Evolutionary conservation across 805 yeast genomes (phyloP).

Genomic region (Schwanniomyces pseudopolymorphus): DNA sequence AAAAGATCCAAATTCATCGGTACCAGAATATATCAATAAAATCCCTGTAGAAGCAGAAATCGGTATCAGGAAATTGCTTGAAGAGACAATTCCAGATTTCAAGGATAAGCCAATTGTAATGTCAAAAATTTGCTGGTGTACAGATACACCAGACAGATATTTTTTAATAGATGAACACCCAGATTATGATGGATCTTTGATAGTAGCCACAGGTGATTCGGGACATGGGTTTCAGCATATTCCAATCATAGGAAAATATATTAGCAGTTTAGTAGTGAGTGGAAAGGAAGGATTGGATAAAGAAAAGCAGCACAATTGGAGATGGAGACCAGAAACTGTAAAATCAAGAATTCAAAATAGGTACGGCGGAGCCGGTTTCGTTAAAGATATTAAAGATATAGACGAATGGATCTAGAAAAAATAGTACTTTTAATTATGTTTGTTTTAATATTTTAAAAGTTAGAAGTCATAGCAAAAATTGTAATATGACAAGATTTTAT

Average conservation of each 20-base stretch:
- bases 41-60: conserved; percentile 30
- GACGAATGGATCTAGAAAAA: conserved; percentile 5
- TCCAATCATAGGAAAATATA: conserved; percentile 31
- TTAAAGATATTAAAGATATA: conserved; percentile 4
- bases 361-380: conserved; percentile 5
- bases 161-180: conserved; percentile 35
- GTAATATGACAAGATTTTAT: too few species aligned
- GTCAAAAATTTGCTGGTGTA: conserved; percentile 29
- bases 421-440: too few species aligned
- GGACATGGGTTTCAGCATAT: conserved; percentile 40
- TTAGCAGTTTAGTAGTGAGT: conserved; percentile 47
- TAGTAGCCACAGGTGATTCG: conserved; percentile 39
- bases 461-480: too few species aligned
- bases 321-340: conserved; percentile 8
- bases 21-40: conserved; percentile 26
- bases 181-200: conserved; percentile 20
- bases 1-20: conserved; percentile 36
- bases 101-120: conserved; percentile 21
- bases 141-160: conserved; percentile 33
- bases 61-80: conserved; percentile 24
- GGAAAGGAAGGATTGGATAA: conserved; percentile 25
- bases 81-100: conserved; percentile 39
- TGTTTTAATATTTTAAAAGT: too few species aligned
- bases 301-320: conserved; percentile 11
- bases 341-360: conserved; percentile 2